Percentiles rank a stretch among this genome's conserved stretches.
Evolutionary conservation across 805 yeast genomes (phyloP).

Genomic region (Millerozyma acaciae): DNA sequence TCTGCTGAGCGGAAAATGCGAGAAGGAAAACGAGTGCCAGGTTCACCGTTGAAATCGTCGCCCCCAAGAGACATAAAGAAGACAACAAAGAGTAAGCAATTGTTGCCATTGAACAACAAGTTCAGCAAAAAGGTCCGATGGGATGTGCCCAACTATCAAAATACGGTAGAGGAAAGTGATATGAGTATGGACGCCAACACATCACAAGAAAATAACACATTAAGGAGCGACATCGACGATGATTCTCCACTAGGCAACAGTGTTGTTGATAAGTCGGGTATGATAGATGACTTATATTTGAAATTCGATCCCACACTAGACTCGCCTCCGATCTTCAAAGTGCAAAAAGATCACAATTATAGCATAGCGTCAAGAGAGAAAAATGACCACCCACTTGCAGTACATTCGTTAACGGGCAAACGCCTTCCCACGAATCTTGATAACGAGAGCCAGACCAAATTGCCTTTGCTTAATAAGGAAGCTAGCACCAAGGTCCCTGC

Average conservation of each 20-base stretch:
- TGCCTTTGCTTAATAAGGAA: constrained; percentile 32
- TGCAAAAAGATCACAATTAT: constrained; percentile 1
- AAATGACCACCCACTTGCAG: constrained; percentile 7
- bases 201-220: constrained; percentile 10
- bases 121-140: constrained; percentile 43
- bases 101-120: constrained; percentile 8
- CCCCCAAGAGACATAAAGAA: constrained; percentile 22
- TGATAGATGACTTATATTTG: constrained; percentile 26
- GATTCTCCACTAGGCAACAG: constrained; percentile 26
- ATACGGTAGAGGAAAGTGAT: constrained; percentile 24
- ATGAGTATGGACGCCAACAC: constrained; percentile 25
- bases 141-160: constrained; percentile 31
- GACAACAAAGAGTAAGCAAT: constrained; percentile 11
- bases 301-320: constrained; percentile 26
- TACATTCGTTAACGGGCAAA: constrained; percentile 9
- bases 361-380: background rate
- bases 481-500: constrained; percentile 23
- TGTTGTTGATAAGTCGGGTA: constrained; percentile 18
- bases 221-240: constrained; percentile 23
- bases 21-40: constrained; percentile 18
- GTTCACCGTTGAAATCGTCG: constrained; percentile 24
- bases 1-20: constrained; percentile 1
- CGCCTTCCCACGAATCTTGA: constrained; percentile 12
- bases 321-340: constrained; percentile 25
- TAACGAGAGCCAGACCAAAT: constrained; percentile 11